A percentile compares a stretch with the other conserved stretches of the same genome.
These are phyloP conservation scores for Pichia insulana DNA, from an alignment of 805 yeast genomes.

Conservation along the genomic window DNA sequence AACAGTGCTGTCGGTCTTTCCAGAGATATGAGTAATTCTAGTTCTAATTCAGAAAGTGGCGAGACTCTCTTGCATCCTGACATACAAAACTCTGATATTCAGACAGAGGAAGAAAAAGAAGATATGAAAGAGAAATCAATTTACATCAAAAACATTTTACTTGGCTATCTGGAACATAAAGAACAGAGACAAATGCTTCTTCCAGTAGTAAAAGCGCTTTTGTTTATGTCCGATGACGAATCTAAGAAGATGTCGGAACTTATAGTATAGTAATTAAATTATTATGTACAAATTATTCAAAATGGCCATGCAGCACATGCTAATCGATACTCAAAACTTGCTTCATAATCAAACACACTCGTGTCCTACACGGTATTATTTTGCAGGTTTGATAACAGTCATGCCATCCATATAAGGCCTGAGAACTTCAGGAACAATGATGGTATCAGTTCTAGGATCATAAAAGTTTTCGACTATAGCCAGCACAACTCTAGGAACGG, in stretches of 20 bases:
- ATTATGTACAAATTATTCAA: not conserved
- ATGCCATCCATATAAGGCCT: conserved; percentile 66
- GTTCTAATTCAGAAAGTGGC: not conserved
- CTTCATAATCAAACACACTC: too few relatives aligned
- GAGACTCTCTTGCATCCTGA: conserved; percentile 5
- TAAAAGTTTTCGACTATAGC: conserved; percentile 86
- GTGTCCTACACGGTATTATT: too few relatives aligned
- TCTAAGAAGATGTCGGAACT: conserved; percentile 48
- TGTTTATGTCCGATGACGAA: conserved; percentile 62
- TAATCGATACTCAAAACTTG: too few relatives aligned
- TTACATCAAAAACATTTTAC: conserved; percentile 79
- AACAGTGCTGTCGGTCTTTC: conserved; percentile 1
- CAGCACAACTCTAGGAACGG: conserved; percentile 82
- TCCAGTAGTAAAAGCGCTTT: conserved; percentile 75
- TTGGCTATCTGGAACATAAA: conserved; percentile 84
- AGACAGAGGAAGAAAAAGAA: conserved; percentile 17
- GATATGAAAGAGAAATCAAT: conserved; percentile 46
- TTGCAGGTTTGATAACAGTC: conserved; percentile 21
- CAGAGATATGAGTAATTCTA: conserved; percentile 13
- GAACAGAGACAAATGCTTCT: conserved; percentile 83
- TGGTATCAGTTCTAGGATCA: conserved; percentile 43
- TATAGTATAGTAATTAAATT: not conserved
- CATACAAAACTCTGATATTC: not conserved
- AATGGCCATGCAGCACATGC: too few relatives aligned
- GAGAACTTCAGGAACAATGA: conserved; percentile 60